Percentiles rank a stretch among this genome's conserved stretches.
Evolutionary conservation across 208 protist species (phyloP).

Genomic region (Trypanosoma platydactyli): DNA sequence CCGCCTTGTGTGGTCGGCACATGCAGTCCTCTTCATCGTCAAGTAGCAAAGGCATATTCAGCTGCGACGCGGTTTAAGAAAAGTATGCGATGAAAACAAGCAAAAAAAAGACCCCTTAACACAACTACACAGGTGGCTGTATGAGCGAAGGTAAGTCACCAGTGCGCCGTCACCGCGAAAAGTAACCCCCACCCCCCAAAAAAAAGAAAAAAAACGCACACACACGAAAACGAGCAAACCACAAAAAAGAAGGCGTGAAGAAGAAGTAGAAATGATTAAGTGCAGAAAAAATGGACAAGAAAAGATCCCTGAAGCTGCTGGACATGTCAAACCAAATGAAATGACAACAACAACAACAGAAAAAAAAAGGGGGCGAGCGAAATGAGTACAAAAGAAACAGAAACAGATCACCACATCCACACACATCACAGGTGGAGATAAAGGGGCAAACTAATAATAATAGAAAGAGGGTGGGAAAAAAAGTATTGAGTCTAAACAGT

Average conservation of each 20-base stretch:
- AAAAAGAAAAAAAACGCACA: background rate
- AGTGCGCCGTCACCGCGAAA: too few species aligned
- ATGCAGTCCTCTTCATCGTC: constrained; percentile 62
- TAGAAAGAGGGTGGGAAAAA: too few species aligned
- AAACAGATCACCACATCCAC: background rate
- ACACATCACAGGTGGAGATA: background rate
- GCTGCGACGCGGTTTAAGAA: background rate
- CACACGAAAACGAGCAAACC: background rate
- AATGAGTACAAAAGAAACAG: background rate
- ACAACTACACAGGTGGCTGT: background rate
- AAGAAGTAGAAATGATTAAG: background rate
- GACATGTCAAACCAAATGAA: background rate
- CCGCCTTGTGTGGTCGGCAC: background rate
- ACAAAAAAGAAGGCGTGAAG: constrained; percentile 3
- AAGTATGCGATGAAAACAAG: background rate
- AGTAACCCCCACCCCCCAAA: background rate
- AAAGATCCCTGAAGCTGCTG: background rate
- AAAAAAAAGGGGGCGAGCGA: background rate
- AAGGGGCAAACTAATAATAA: background rate
- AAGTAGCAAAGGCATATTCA: constrained; percentile 38
- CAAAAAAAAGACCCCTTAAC: background rate
- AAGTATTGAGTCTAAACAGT: background rate
- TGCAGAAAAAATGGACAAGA: background rate
- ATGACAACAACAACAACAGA: background rate
- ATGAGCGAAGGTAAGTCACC: background rate